Conservation (phyloP, 2,329 filamentous ascomycete genomes). For the Fusarium pseudograminearum region DNA sequence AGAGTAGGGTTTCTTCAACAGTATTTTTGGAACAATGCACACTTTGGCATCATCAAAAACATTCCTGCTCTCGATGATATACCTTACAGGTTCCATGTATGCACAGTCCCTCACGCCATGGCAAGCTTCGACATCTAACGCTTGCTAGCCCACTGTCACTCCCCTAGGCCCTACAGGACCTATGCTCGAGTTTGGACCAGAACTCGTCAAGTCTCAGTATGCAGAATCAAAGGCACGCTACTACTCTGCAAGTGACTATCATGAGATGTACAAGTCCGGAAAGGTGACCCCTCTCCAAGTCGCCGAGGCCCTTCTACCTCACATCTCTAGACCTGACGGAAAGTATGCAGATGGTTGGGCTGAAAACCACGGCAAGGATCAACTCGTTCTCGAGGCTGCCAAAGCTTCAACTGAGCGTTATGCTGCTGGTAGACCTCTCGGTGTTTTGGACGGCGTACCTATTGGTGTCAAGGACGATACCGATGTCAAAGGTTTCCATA, state of each 20-base stretch:
- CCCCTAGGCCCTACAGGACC: slow-evolving; percentile 57
- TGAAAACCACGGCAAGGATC: slow-evolving; percentile 68
- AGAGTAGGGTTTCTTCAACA: slow-evolving; percentile 71
- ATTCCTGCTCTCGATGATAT: slow-evolving; percentile 61
- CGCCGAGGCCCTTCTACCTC: slow-evolving; percentile 74
- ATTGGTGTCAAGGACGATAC: slow-evolving; percentile 88
- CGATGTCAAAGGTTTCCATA: slow-evolving; percentile 76
- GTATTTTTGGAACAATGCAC: slow-evolving; percentile 77
- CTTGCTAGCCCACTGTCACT: slow-evolving; percentile 66
- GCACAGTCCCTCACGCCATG: slow-evolving; percentile 21
- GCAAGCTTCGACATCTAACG: slow-evolving; percentile 8
- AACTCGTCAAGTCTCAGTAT: slow-evolving; percentile 57
- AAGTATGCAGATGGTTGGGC: slow-evolving; percentile 80
- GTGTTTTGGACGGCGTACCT: slow-evolving; percentile 83
- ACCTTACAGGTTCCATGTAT: slow-evolving; percentile 62
- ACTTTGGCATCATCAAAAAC: slow-evolving; percentile 62
- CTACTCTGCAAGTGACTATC: slow-evolving; percentile 80
- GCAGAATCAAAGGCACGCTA: slow-evolving; percentile 64
- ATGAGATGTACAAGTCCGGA: slow-evolving; percentile 77
- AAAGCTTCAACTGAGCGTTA: slow-evolving; percentile 80
- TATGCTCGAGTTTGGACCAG: slow-evolving; percentile 57
- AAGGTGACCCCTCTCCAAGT: slow-evolving; percentile 78
- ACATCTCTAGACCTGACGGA: slow-evolving; percentile 69
- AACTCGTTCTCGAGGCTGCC: slow-evolving; percentile 75
- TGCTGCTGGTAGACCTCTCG: slow-evolving; percentile 71